Base-by-base conservation (phyloP, 1,139 yeast genomes). In the Waltiozyma sp. region DNA sequence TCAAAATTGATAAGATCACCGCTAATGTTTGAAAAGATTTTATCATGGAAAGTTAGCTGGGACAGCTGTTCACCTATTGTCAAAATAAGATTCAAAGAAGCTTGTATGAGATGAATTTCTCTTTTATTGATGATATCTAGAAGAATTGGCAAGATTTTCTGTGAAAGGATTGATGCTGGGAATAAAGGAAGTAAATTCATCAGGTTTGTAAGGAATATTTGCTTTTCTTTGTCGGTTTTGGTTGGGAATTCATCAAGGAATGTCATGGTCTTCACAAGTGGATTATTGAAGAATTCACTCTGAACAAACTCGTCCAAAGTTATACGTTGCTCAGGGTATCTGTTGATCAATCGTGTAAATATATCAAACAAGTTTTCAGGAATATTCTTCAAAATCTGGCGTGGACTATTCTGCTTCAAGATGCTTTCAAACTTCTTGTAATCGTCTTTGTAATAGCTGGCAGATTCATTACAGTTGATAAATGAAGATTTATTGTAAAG, bases 221-320 rank as follows among this genome's bases (percentile, higher is more conserved):
- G 62, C 54, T 82, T 83, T 47, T 89, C 96, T 14, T 74, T 73
- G 3, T 70, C 65, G 2, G 80, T 64, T 51, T 85, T 82, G 1
- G 95, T 86, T 9, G 89, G 76, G 49, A 86, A 80, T 47, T 86
- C 94, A 58, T 89, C 97, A 41, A 91, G 62, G 55, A 84, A 82
- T 61, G 83, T 77, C 69, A 91, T 72, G 3, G 95, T 82, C 56
- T 85, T 82, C 43, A 91, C 79, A 42, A 89, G 65, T 43, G 91
- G 85, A 48, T 89, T 93, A 61, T 86, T 44, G 41, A 48, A 48
- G 40, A 46, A 48, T 3, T 42, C 47, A 14, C 39, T 45, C 26
- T 45, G 45, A 26, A 38, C 45, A 28, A 52, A 47, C 16, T 49
- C 50, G n/a, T 44, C 45, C 9, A 51, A 40, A 2, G 45, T 21